phyloP scores from a whole-genome alignment of 306 rosid species.

The Glycyrrhiza uralensis region DNA sequence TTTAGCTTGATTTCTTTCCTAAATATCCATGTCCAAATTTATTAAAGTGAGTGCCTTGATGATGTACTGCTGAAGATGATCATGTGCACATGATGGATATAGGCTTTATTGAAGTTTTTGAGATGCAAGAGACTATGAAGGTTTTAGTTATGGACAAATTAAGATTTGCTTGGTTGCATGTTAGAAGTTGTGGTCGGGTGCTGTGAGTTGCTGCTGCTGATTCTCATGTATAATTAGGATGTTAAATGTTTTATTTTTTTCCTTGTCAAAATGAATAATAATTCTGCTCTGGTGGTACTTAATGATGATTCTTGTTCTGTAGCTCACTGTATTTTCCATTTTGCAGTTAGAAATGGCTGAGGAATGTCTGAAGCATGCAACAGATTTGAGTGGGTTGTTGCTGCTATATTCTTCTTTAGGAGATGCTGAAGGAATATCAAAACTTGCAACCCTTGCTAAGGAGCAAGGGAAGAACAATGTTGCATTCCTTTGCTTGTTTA shows the following conservation, averaged over 20 bases:
- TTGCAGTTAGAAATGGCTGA: conserved; percentile 97
- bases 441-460: conserved; percentile 83
- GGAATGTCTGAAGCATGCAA: conserved; percentile 83
- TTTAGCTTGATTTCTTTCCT: neutral
- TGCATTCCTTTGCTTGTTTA: conserved; percentile 88
- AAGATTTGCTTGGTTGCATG: conserved; percentile 10
- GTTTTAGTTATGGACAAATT: conserved; percentile 20
- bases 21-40: conserved; percentile 21
- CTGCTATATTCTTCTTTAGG: conserved; percentile 97
- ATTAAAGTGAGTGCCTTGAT: conserved; percentile 10
- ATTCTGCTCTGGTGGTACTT: neutral
- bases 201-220: neutral
- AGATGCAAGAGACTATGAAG: neutral
- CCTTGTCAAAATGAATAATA: neutral
- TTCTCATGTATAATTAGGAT: conserved; percentile 14
- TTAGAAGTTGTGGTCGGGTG: conserved; percentile 11
- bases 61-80: conserved; percentile 20
- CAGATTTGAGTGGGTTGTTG: conserved; percentile 93
- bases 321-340: conserved; percentile 29
- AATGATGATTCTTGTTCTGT: conserved; percentile 19
- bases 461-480: conserved; percentile 99
- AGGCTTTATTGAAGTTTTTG: conserved; percentile 14
- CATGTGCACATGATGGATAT: neutral
- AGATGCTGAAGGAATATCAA: conserved; percentile 89
- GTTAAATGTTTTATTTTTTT: neutral